Percentiles rank a stretch among this genome's conserved stretches.
phyloP scores from a whole-genome alignment of 192 early-diverging fungal species.

The Coemansia sp. region DNA sequence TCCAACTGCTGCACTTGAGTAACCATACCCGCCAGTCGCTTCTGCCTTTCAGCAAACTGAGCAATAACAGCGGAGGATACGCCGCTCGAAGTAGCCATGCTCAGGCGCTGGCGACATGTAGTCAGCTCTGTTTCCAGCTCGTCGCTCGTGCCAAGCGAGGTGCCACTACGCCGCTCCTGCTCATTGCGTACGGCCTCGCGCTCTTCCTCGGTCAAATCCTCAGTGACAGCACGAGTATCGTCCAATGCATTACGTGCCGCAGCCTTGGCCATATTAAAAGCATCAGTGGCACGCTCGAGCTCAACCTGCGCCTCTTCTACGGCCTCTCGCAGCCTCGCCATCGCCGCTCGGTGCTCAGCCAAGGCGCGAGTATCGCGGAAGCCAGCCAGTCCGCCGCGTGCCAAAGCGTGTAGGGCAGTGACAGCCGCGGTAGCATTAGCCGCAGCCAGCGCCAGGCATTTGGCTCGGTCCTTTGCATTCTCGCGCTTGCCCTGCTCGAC shows the following conservation, averaged over 20 bases:
- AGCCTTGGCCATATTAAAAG: constrained; percentile 55
- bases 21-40: constrained; percentile 59
- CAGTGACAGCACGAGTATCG: constrained; percentile 60
- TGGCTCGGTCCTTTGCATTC: constrained; percentile 26
- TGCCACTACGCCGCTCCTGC: constrained; percentile 27
- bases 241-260: constrained; percentile 53
- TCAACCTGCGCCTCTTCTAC: constrained; percentile 37
- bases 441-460: constrained; percentile 11
- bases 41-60: constrained; percentile 67
- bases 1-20: constrained; percentile 46
- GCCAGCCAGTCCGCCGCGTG: constrained; percentile 15
- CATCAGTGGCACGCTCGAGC: constrained; percentile 46
- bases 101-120: constrained; percentile 42
- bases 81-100: constrained; percentile 39
- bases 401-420: constrained; percentile 13
- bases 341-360: constrained; percentile 20
- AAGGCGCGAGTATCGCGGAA: constrained; percentile 14
- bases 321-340: constrained; percentile 35
- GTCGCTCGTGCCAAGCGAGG: constrained; percentile 44
- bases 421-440: background rate
- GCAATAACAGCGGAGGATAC: constrained; percentile 60
- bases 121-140: constrained; percentile 69
- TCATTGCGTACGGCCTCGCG: constrained; percentile 50
- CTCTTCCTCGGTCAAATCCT: constrained; percentile 60
- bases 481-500: constrained; percentile 14